Conservation (phyloP, 768 basidiomycete genomes). For the Lactifluus volemus region DNA sequence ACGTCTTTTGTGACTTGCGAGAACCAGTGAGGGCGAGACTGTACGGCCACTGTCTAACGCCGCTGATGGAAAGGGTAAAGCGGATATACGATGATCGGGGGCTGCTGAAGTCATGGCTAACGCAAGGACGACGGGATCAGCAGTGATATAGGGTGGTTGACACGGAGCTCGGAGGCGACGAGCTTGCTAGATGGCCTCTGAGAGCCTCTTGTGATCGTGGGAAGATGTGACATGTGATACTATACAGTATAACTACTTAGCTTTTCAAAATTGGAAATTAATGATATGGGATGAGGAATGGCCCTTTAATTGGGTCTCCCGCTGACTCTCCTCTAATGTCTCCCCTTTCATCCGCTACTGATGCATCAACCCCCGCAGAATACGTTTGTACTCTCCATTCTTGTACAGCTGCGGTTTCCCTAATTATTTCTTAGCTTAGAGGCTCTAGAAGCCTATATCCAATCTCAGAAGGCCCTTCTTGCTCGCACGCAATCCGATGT, state of each 20-base stretch:
- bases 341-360: neutral
- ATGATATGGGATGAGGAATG: neutral
- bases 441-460: conserved; percentile 60
- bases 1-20: no score
- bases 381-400: neutral
- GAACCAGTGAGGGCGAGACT: no score
- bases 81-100: neutral
- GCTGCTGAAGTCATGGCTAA: neutral
- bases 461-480: conserved; percentile 50
- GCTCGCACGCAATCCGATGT: conserved; percentile 56
- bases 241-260: neutral
- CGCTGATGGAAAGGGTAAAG: conserved; percentile 3
- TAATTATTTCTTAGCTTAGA: conserved; percentile 34
- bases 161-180: conserved; percentile 2
- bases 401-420: neutral
- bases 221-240: neutral
- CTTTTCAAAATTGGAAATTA: neutral
- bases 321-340: neutral
- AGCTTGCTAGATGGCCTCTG: neutral
- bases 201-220: neutral
- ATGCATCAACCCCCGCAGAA: neutral
- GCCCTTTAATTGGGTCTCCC: neutral
- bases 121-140: neutral
- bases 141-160: conserved; percentile 1
- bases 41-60: neutral